phyloP scores from a whole-genome alignment of 768 basidiomycete genomes.

The Russula sp. region DNA sequence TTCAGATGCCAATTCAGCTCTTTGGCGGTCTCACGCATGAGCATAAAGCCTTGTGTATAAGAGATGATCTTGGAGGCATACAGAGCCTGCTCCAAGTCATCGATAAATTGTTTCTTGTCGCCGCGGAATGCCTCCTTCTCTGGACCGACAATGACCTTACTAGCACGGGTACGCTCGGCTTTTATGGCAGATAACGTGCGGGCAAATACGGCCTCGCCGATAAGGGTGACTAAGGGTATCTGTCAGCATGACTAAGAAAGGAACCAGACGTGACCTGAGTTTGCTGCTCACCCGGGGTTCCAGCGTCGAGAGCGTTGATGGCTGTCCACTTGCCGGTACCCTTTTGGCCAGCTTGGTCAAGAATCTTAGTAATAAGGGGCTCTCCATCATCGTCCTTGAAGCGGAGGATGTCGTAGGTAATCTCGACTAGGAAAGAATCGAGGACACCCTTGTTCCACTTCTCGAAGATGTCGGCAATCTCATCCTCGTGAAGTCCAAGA shows the following conservation, averaged over 20 bases:
- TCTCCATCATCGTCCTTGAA: slow-evolving; percentile 95
- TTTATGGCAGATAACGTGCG: slow-evolving; percentile 97
- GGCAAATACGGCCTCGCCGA: slow-evolving; percentile 98
- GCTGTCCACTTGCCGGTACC: slow-evolving; percentile 99
- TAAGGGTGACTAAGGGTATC: slow-evolving; percentile 72
- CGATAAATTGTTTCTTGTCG: slow-evolving; percentile 98
- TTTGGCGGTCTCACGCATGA: slow-evolving; percentile 97
- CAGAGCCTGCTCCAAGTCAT: slow-evolving; percentile 97
- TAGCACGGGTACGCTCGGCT: slow-evolving; percentile 88
- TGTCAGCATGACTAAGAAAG: slow-evolving; percentile 9
- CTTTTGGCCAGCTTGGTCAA: slow-evolving; percentile 96
- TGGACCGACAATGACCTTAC: slow-evolving; percentile 85
- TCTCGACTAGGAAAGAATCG: slow-evolving; percentile 98
- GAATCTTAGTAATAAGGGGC: slow-evolving; percentile 87
- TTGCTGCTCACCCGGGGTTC: slow-evolving; percentile 73
- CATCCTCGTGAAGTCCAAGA: slow-evolving; percentile 74
- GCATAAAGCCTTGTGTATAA: slow-evolving; percentile 99
- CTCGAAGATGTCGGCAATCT: slow-evolving; percentile 91
- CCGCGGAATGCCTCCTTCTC: slow-evolving; percentile 91
- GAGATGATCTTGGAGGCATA: slow-evolving; percentile 99
- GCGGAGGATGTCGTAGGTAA: slow-evolving; percentile 93
- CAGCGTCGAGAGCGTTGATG: slow-evolving; percentile 90
- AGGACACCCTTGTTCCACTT: slow-evolving; percentile 99
- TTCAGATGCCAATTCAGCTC: slow-evolving; percentile 92
- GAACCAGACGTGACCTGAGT: slow-evolving; percentile 24